Conservation (phyloP, 2,329 filamentous ascomycete genomes). For the Orbilia brochopaga region DNA sequence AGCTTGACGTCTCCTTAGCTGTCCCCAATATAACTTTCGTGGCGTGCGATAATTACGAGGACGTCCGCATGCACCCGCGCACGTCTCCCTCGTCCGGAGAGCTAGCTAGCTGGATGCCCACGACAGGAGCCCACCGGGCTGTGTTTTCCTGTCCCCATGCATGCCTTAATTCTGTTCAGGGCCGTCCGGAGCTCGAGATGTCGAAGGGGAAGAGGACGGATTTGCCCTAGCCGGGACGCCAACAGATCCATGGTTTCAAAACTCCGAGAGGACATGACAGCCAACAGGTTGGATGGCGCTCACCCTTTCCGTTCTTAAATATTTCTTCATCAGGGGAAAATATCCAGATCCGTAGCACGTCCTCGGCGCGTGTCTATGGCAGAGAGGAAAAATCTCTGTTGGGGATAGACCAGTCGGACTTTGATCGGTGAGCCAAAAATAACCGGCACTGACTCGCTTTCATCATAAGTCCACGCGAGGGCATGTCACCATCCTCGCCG, state of each 20-base stretch:
- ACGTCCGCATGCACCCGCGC: background rate
- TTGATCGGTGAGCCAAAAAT: background rate
- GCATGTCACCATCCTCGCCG: constrained; percentile 8
- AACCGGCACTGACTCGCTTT: background rate
- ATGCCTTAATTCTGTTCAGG: background rate
- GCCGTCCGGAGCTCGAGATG: background rate
- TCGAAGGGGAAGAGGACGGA: background rate
- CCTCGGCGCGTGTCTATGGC: constrained; percentile 13
- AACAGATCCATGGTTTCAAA: constrained; percentile 5
- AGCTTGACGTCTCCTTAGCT: background rate
- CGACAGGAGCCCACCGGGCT: background rate
- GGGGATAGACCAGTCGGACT: background rate
- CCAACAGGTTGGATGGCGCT: background rate
- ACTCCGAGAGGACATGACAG: background rate
- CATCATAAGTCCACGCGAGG: constrained; percentile 2
- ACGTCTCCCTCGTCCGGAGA: too few relatives aligned
- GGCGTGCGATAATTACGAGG: background rate
- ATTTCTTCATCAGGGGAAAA: too few relatives aligned
- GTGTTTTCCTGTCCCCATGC: background rate
- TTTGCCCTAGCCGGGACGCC: background rate
- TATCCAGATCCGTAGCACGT: background rate
- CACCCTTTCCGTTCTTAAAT: too few relatives aligned
- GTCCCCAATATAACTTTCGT: background rate
- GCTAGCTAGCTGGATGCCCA: too few relatives aligned
- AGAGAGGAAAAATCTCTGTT: constrained; percentile 6